Evolutionary conservation across 192 early-diverging fungal species (phyloP), one percentile per base, ranked within the genome.

Genomic region (Obelidium mucronatum): DNA sequence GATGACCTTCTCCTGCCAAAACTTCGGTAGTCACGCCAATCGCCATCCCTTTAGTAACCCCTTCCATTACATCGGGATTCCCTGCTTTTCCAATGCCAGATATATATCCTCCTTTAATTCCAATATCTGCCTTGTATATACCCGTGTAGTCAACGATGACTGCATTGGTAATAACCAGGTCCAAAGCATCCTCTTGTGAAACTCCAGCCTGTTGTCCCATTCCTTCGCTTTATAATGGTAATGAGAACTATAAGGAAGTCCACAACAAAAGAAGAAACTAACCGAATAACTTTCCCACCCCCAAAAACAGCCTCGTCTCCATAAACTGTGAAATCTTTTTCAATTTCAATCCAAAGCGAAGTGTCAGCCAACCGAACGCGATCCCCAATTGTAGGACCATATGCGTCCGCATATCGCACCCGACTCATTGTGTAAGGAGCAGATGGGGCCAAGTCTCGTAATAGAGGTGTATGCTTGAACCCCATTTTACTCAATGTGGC

Each of bases 221-320:
- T 51, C 97, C 97, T 73, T 97, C 96, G 62, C n/a, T n/a, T n/a
- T n/a, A n/a, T n/a, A n/a, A n/a, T 95, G 87, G 1, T 53, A n/a
- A 53, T 53, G 52, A 53, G 1, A 53, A 24, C 19, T n/a, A 53
- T 2, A 53, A 53, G 2, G 24, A 53, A 1, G 52, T 24, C 19
- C 19, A 53, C 52, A 53, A 53, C 19, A 17, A n/a, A n/a, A n/a
- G n/a, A n/a, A n/a, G n/a, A n/a, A n/a, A n/a, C n/a, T n/a, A n/a
- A n/a, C n/a, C 72, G 72, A 78, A 97, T 83, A 11, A 95, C 95
- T 75, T 85, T 96, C 55, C 95, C 95, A 65, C 95, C 95, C 51
- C 97, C 97, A 88, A 98, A 98, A 76, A 96, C 95, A 77, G 91
- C 92, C 80, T 99, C 97, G 74, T 99, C 96, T 44, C 97, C 97